Conservation (phyloP, 495 filamentous ascomycete genomes). For the Immersiella caudata region DNA sequence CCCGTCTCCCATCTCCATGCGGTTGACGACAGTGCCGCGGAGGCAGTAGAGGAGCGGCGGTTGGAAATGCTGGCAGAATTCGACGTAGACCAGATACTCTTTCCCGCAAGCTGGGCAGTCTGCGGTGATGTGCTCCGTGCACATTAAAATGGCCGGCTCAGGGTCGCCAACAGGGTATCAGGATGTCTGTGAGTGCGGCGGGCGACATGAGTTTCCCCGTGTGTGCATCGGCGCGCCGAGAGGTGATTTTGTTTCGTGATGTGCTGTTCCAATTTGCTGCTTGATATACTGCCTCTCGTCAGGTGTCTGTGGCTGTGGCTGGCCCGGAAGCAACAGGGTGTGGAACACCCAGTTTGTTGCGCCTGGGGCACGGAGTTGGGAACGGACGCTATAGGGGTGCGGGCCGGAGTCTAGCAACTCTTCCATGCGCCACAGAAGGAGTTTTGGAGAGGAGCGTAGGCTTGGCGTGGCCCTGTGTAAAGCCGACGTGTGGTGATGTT, state of each 20-base stretch:
- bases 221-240: background rate
- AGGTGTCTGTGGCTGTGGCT: slow-evolving; percentile 10
- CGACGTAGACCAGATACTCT: slow-evolving; percentile 53
- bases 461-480: background rate
- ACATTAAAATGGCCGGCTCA: slow-evolving; percentile 47
- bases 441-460: background rate
- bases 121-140: slow-evolving; percentile 50
- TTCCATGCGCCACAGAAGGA: background rate
- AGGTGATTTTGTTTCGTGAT: background rate
- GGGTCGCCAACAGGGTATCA: slow-evolving; percentile 10
- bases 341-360: background rate
- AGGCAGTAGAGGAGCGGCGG: slow-evolving; percentile 49
- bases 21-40: slow-evolving; percentile 37
- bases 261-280: slow-evolving; percentile 20
- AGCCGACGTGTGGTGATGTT: background rate
- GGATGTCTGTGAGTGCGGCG: slow-evolving; percentile 13
- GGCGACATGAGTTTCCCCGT: slow-evolving; percentile 26
- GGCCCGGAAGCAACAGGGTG: background rate
- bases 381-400: background rate
- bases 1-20: slow-evolving; percentile 50
- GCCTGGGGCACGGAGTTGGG: background rate
- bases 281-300: slow-evolving; percentile 15
- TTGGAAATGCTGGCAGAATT: slow-evolving; percentile 51
- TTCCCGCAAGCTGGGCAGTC: slow-evolving; percentile 57
- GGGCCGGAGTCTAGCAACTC: background rate